Percentiles rank a stretch among this genome's conserved stretches.
These are phyloP conservation scores for Populus davidiana DNA, from an alignment of 345 rosid genomes.

Conservation along the genomic window DNA sequence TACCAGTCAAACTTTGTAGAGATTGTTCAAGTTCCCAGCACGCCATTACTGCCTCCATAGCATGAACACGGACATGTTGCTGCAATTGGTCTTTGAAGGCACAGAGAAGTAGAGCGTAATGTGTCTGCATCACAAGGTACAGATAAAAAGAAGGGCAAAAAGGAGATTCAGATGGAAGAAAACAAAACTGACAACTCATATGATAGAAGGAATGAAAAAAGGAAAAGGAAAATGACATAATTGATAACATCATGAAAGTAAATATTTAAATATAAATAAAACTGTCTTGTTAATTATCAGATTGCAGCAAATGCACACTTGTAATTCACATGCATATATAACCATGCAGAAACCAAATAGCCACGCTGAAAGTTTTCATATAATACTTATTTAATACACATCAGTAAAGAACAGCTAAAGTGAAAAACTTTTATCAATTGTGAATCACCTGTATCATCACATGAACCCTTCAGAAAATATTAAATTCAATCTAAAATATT, in stretches of 20 bases:
- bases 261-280: background rate
- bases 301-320: background rate
- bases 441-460: background rate
- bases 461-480: background rate
- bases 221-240: background rate
- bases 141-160: background rate
- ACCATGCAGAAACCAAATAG: background rate
- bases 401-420: background rate
- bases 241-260: background rate
- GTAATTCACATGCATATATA: background rate
- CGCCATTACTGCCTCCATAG: constrained; percentile 89
- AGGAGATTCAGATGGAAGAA: constrained; percentile 7
- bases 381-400: background rate
- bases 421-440: background rate
- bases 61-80: constrained; percentile 84
- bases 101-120: constrained; percentile 68
- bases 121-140: constrained; percentile 49
- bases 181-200: background rate
- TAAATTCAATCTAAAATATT: background rate
- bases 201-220: constrained; percentile 1
- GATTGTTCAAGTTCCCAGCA: constrained; percentile 83
- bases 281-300: background rate
- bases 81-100: constrained; percentile 81
- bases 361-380: background rate
- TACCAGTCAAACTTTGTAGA: constrained; percentile 69